Base-by-base conservation (phyloP, 2,329 filamentous ascomycete species). In the Pseudogymnoascus verrucosus region DNA sequence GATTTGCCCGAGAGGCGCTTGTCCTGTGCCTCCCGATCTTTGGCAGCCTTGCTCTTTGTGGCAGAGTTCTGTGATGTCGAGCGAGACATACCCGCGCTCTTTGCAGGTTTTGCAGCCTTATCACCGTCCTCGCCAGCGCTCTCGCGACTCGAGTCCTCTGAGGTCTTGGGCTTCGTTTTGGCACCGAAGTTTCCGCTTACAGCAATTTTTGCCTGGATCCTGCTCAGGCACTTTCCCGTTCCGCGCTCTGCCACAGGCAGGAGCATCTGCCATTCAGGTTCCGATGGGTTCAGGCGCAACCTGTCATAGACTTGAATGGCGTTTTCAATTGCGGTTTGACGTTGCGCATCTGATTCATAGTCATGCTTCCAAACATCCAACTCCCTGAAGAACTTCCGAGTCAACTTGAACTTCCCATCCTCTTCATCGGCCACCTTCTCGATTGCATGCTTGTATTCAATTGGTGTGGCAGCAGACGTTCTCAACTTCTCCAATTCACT, bases 281-380 rank as follows among this genome's bases (percentile, higher is more conserved):
- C 84, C 0, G 79, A 79, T 1, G 80, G 75, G 5, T 80, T 81
- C 31, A 88, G 67, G 39, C 85, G 78, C 72, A 83, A 78, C 71
- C 81, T 83, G 72, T 88, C 85, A 67, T 82, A 88, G 62, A 80
- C 76, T 65, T 78, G 80, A 64, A 86, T 78, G 12, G 85, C 85
- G 68, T 86, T 81, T 74, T 89, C 78, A 71, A 88, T 82, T 66
- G 83, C 80, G 69, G 80, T 75, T 71, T 90, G 78, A 31, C 85
- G 81, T 65, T 85, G 80, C 34, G 82, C 79, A 16, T 79, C 74
- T 39, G 73, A 77, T 51, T 77, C 76, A 69, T 88, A 88, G 28
- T 81, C 76, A 71, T 86, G 86, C 64, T 79, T 81, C 80, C 82
- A 88, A 21, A 87, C 82, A 67, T 88, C 84, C 12, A 88, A 78